phyloP scores from a whole-genome alignment of 371 early-diverging fungal genomes.

The Syncephalastrum racemosum region DNA sequence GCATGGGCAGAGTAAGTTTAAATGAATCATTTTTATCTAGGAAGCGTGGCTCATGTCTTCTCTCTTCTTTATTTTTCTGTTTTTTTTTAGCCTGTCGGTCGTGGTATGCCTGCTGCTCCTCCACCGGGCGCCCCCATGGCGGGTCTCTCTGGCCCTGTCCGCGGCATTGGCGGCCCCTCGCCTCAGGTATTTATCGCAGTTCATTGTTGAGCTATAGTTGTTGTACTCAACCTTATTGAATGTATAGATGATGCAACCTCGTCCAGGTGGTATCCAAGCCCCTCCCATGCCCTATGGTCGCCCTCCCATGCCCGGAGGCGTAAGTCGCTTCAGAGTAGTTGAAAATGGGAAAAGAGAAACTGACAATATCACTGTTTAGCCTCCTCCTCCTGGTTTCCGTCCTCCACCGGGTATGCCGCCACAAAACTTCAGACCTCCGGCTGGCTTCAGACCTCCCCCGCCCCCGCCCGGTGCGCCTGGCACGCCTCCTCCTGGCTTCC shows the following conservation, averaged over 20 bases:
- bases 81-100: conserved; percentile 73
- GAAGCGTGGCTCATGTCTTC: too few species aligned
- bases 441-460: conserved; percentile 59
- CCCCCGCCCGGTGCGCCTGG: conserved; percentile 37
- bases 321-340: conserved; percentile 11
- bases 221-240: not conserved
- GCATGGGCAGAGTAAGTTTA: conserved; percentile 60
- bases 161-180: conserved; percentile 93
- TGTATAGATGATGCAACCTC: conserved; percentile 68
- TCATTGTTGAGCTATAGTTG: conserved; percentile 2
- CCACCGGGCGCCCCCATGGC: conserved; percentile 52
- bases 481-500: conserved; percentile 41
- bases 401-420: conserved; percentile 63
- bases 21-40: not conserved
- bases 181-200: conserved; percentile 51
- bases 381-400: conserved; percentile 63
- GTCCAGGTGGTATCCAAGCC: conserved; percentile 56
- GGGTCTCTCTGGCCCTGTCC: conserved; percentile 86
- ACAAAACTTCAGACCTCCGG: conserved; percentile 50
- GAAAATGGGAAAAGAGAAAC: not conserved
- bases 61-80: conserved; percentile 1
- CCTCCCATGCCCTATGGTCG: conserved; percentile 80
- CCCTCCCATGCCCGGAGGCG: conserved; percentile 53
- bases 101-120: conserved; percentile 87
- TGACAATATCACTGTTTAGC: conserved; percentile 18